These are phyloP conservation scores for Thymus mandschuricus DNA, from an alignment of 257 asterid genomes.

Conservation along the genomic window DNA sequence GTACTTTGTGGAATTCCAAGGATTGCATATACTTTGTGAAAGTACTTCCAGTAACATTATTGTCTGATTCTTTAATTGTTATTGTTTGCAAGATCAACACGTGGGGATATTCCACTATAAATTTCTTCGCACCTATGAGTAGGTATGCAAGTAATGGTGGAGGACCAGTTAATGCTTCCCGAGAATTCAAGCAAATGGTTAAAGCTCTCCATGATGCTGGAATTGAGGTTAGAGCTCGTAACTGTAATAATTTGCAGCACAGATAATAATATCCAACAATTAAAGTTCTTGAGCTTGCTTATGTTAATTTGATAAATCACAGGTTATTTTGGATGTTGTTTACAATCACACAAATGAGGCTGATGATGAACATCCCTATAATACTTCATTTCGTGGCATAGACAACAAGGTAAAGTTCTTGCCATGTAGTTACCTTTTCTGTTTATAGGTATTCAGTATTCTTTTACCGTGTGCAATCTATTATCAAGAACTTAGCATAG, in stretches of 20 bases:
- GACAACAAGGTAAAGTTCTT: constrained; percentile 85
- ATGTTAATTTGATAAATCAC: constrained; percentile 36
- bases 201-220: constrained; percentile 94
- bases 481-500: constrained; percentile 13
- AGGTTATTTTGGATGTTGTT: constrained; percentile 97
- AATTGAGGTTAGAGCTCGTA: constrained; percentile 68
- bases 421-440: constrained; percentile 10
- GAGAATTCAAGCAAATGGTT: constrained; percentile 90
- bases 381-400: constrained; percentile 97
- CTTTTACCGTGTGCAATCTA: constrained; percentile 8
- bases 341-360: constrained; percentile 97
- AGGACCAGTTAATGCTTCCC: constrained; percentile 79
- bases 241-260: constrained; percentile 27
- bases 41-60: constrained; percentile 14
- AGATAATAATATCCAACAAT: background rate
- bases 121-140: constrained; percentile 98
- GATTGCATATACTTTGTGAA: constrained; percentile 22
- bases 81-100: constrained; percentile 70
- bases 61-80: constrained; percentile 30
- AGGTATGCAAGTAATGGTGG: constrained; percentile 95
- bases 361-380: constrained; percentile 82
- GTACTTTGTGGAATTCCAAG: background rate
- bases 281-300: background rate
- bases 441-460: constrained; percentile 28
- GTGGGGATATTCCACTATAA: constrained; percentile 97